phyloP scores from a whole-genome alignment of 2,329 filamentous ascomycete genomes.

The Knufia petricola region DNA sequence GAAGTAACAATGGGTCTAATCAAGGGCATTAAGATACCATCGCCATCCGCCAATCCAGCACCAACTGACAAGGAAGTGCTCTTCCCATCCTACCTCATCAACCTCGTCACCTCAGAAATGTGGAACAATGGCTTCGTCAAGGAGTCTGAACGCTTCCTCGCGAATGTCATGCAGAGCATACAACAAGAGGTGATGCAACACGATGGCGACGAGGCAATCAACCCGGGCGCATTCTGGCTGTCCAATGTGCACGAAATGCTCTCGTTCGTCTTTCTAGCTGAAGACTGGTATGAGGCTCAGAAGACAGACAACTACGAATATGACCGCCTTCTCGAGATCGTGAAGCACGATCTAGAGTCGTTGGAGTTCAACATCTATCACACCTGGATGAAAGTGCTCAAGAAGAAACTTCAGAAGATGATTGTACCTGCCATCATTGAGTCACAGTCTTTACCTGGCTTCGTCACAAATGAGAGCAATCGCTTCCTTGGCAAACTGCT shows the following conservation, averaged over 20 bases:
- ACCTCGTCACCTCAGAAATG: constrained; percentile 98
- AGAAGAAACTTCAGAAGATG: constrained; percentile 99
- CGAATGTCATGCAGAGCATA: constrained; percentile 99
- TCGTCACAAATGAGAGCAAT: constrained; percentile 97
- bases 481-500: constrained; percentile 95
- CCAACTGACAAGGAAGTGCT: constrained; percentile 97
- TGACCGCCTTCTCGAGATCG: constrained; percentile 90
- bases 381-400: constrained; percentile 99
- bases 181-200: constrained; percentile 99
- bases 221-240: constrained; percentile 95
- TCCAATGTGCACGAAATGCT: constrained; percentile 99
- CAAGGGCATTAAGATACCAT: constrained; percentile 90
- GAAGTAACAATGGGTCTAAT: constrained; percentile 96
- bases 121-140: constrained; percentile 99
- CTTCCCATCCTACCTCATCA: constrained; percentile 98
- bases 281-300: constrained; percentile 99
- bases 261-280: constrained; percentile 95
- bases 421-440: constrained; percentile 98
- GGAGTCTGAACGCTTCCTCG: constrained; percentile 95
- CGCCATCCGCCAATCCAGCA: constrained; percentile 73
- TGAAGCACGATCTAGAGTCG: constrained; percentile 97
- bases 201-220: constrained; percentile 92
- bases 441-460: constrained; percentile 93
- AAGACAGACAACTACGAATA: constrained; percentile 99
- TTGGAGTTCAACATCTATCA: constrained; percentile 99